Conservation (phyloP, 108 stramenopile genomes). For the Asterionellopsis glacialis region DNA sequence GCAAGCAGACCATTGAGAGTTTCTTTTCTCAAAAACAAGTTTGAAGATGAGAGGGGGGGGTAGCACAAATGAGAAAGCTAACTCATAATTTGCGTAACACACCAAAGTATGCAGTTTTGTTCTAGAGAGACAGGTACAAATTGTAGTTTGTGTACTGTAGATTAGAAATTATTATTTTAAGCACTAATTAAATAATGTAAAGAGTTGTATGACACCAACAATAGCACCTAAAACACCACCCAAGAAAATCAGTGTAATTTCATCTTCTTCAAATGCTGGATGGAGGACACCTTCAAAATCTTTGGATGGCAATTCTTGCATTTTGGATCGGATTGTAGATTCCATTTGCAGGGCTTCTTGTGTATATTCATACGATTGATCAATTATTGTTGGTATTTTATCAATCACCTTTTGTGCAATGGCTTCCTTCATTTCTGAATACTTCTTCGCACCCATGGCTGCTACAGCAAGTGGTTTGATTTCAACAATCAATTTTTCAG, state of each 20-base stretch:
- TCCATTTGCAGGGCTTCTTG: slow-evolving; percentile 88
- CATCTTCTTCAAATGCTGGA: slow-evolving; percentile 97
- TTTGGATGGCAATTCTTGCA: slow-evolving; percentile 64
- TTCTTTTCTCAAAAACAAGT: too few species aligned
- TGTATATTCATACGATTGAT: slow-evolving; percentile 84
- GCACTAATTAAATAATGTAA: slow-evolving; percentile 29
- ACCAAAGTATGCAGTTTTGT: too few species aligned
- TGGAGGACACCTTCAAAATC: slow-evolving; percentile 93
- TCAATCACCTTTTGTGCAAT: slow-evolving; percentile 79
- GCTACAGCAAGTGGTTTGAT: slow-evolving; percentile 79
- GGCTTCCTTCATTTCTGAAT: slow-evolving; percentile 83
- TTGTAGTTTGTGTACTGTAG: too few species aligned
- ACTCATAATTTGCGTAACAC: too few species aligned
- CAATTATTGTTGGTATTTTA: slow-evolving; percentile 69
- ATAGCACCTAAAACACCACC: slow-evolving; percentile 88
- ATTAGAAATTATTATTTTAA: too few species aligned
- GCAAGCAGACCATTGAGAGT: too few species aligned
- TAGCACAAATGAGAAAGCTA: too few species aligned
- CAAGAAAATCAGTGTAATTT: slow-evolving; percentile 86
- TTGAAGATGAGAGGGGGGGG: too few species aligned
- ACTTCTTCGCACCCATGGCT: slow-evolving; percentile 77
- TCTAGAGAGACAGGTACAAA: too few species aligned
- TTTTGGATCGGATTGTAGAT: slow-evolving; percentile 69
- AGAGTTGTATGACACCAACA: slow-evolving; percentile 83
- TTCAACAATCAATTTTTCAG: slow-evolving; percentile 66